Base-by-base conservation (phyloP, 2,329 filamentous ascomycete genomes). In the Teratosphaeria viscida region DNA sequence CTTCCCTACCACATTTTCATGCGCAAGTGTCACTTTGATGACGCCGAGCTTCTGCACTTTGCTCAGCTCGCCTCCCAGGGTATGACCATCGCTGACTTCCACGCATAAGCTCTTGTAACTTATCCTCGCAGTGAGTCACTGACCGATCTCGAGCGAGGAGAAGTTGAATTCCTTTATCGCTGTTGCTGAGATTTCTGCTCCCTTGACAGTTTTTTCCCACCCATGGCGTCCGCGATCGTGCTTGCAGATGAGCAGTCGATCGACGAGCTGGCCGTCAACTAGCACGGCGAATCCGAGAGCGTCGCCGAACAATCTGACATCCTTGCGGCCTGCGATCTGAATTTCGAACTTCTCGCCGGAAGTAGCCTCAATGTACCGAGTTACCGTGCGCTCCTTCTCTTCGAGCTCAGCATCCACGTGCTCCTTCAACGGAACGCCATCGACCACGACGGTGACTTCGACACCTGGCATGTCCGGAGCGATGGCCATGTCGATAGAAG, bases 331-430 rank as follows among this genome's bases (percentile, higher is more conserved):
- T 10, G 57, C 61, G 32, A 63, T 52, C 26, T 52, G 43, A 11
- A 69, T 58, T 10, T 57, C 57, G 56, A 68, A 70, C 27, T n/a
- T 52, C 35, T 65, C 56, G n/a, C 56, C 63, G 11, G 60, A 55
- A 1, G 54, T 55, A 6, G 61, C 64, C 52, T 67, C 64, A 37
- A 70, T 58, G 60, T 68, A 70, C 12, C 61, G 61, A 5, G 61
- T 67, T 11, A 62, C 57, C 1, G 62, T 64, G 34, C 59, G 56
- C 11, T 43, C 26, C 12, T 60, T 43, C 14, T 63, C 57, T 16
- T 59, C 57, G 2, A 23, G 29, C 7, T 63, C 56, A 1, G 52
- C 7, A 14, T 67, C 65, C 5, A 39, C 58, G 54, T 68, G 61
- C 53, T 70, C 68, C 27, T 59, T 53, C 3, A 69, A 61, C 3